Evolutionary conservation across 768 basidiomycete species (phyloP).

Genomic region (Mycena latifolia): DNA sequence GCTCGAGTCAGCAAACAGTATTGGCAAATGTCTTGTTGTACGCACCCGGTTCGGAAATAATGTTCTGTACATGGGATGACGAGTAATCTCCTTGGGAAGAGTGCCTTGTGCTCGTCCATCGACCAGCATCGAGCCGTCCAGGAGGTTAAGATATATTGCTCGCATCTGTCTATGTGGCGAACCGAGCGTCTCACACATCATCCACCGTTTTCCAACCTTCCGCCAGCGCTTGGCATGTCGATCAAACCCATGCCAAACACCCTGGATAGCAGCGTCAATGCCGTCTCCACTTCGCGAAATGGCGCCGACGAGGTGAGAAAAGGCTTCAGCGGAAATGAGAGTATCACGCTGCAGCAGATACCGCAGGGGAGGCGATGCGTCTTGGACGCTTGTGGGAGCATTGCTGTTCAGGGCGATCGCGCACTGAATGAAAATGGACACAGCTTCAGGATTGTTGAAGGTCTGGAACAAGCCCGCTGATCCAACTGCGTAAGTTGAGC

Average conservation of each 20-base stretch:
- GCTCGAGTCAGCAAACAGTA: too few relatives aligned
- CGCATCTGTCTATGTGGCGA: constrained; percentile 36
- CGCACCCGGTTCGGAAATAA: constrained; percentile 20
- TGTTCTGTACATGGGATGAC: constrained; percentile 42
- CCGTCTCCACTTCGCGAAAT: background rate
- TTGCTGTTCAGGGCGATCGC: constrained; percentile 41
- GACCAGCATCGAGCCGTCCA: constrained; percentile 55
- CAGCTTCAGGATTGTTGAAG: constrained; percentile 40
- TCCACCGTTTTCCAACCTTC: constrained; percentile 42
- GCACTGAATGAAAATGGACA: constrained; percentile 47
- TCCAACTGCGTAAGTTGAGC: constrained; percentile 43
- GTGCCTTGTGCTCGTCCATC: constrained; percentile 54
- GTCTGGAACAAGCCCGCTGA: constrained; percentile 22
- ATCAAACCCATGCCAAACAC: constrained; percentile 19
- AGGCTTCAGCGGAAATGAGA: background rate
- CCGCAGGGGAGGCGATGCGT: constrained; percentile 16
- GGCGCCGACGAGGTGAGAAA: background rate
- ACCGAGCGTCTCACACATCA: constrained; percentile 39
- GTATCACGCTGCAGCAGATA: constrained; percentile 14
- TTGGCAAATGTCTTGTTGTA: too few relatives aligned
- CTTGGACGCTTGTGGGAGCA: background rate
- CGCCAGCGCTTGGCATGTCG: constrained; percentile 8
- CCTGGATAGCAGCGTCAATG: constrained; percentile 4
- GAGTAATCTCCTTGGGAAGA: constrained; percentile 49
- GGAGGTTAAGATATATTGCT: constrained; percentile 54